Percentiles rank a stretch among this genome's conserved stretches.
Conservation (phyloP, 495 filamentous ascomycete genomes). For the Penicillium parvum region DNA sequence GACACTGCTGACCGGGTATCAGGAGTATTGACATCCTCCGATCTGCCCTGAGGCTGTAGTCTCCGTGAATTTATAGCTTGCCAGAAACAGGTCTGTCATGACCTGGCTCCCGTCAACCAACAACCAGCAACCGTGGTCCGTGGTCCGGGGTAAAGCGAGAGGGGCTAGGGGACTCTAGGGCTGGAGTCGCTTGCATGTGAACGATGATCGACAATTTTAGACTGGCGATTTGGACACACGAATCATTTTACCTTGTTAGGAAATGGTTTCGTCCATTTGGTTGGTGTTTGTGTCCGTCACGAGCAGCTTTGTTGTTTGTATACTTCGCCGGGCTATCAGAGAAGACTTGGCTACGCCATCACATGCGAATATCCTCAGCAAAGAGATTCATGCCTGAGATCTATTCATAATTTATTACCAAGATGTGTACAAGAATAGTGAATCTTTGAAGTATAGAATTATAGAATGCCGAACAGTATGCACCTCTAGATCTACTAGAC, state of each 20-base stretch:
- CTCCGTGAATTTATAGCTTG: not conserved
- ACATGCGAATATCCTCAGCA: too few relatives aligned
- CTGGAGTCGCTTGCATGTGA: constrained; percentile 16
- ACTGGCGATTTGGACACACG: not conserved
- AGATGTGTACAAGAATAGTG: too few relatives aligned
- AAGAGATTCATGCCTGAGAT: too few relatives aligned
- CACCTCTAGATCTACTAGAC: too few relatives aligned
- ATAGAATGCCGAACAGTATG: too few relatives aligned
- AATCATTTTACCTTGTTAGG: not conserved
- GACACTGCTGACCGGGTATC: not conserved
- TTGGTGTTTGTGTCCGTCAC: not conserved
- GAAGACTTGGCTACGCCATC: not conserved
- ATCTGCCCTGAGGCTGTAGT: not conserved
- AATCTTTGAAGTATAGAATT: too few relatives aligned
- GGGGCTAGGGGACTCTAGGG: constrained; percentile 12
- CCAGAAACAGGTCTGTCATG: not conserved
- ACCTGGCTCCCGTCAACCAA: constrained; percentile 1
- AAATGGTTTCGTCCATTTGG: not conserved
- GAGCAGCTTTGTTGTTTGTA: not conserved
- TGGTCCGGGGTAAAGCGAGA: constrained; percentile 17
- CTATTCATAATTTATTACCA: too few relatives aligned
- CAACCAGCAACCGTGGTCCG: constrained; percentile 19
- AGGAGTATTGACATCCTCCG: not conserved
- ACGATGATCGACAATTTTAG: constrained; percentile 3
- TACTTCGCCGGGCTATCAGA: not conserved